Evolutionary conservation across 1,284 basidiomycete species (phyloP).

Genomic region (Trichosporon coremiiforme): DNA sequence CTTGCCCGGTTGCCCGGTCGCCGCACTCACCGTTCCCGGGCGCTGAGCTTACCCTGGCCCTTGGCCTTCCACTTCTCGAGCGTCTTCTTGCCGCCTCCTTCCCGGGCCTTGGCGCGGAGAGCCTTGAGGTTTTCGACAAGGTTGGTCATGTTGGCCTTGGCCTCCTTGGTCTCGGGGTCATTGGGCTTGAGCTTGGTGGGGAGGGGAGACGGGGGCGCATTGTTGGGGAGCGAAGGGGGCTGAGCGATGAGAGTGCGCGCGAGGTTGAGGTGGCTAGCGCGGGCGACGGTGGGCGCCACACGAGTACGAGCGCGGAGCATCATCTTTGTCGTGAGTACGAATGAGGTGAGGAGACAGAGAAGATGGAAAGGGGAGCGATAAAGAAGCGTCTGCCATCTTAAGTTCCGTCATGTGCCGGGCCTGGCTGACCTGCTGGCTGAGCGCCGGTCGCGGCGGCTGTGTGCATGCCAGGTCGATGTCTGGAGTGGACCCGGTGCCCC

Average conservation of each 20-base stretch:
- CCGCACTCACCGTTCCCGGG: conserved; percentile 71
- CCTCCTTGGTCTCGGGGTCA: conserved; percentile 39
- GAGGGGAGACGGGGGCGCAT: conserved; percentile 42
- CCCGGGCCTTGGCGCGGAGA: conserved; percentile 59
- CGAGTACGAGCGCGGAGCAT: conserved; percentile 19
- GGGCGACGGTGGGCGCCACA: conserved; percentile 15
- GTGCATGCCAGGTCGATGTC: not conserved
- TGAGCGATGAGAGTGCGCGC: conserved; percentile 48
- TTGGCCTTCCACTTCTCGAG: conserved; percentile 68
- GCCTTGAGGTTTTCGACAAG: conserved; percentile 34
- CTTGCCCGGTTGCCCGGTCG: too few species aligned
- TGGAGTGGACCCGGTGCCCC: conserved; percentile 14
- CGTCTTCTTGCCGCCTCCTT: conserved; percentile 64
- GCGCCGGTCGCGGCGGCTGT: conserved; percentile 1
- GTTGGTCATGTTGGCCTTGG: conserved; percentile 39
- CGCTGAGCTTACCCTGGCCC: conserved; percentile 79
- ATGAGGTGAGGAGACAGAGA: not conserved
- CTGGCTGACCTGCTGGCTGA: not conserved
- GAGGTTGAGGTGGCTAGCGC: conserved; percentile 3
- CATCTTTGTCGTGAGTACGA: conserved; percentile 1
- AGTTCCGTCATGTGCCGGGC: conserved; percentile 13
- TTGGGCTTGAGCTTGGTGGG: conserved; percentile 36
- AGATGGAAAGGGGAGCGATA: not conserved
- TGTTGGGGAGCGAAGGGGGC: conserved; percentile 37
- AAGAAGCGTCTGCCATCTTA: conserved; percentile 2